phyloP scores from a whole-genome alignment of 2,329 filamentous ascomycete species.

The Penicillium sp. region DNA sequence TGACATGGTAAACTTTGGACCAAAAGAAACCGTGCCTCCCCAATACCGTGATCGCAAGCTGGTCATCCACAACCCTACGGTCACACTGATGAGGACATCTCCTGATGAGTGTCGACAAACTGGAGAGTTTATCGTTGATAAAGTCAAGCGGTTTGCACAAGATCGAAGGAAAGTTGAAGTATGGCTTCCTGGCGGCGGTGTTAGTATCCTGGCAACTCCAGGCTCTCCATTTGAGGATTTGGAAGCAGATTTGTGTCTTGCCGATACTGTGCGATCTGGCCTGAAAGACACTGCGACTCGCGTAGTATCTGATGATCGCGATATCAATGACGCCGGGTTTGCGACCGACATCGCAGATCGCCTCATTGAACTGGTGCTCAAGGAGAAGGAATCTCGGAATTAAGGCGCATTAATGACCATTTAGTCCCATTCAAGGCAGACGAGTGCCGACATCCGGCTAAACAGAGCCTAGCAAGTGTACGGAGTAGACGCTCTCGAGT shows the following conservation, averaged over 20 bases:
- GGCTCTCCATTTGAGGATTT: background rate
- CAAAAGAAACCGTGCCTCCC: background rate
- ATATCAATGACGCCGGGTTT: background rate
- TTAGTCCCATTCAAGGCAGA: no score
- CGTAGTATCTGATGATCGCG: background rate
- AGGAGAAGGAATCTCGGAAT: background rate
- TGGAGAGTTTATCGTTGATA: background rate
- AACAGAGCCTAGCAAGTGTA: no score
- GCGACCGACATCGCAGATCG: background rate
- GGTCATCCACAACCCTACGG: background rate
- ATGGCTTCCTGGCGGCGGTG: background rate
- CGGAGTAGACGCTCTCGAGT: no score
- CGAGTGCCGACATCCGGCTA: no score
- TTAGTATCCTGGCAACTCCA: background rate
- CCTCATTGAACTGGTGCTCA: background rate
- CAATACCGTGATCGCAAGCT: background rate
- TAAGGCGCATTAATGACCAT: no score
- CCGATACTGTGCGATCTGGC: background rate
- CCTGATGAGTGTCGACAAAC: background rate
- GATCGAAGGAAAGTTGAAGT: background rate
- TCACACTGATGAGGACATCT: background rate
- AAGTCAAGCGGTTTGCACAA: background rate
- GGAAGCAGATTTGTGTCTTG: background rate
- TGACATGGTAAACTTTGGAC: slow-evolving; percentile 1
- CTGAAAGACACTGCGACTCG: background rate